These are phyloP conservation scores for Datisca glomerata DNA, from an alignment of 306 rosid genomes.

Conservation along the genomic window DNA sequence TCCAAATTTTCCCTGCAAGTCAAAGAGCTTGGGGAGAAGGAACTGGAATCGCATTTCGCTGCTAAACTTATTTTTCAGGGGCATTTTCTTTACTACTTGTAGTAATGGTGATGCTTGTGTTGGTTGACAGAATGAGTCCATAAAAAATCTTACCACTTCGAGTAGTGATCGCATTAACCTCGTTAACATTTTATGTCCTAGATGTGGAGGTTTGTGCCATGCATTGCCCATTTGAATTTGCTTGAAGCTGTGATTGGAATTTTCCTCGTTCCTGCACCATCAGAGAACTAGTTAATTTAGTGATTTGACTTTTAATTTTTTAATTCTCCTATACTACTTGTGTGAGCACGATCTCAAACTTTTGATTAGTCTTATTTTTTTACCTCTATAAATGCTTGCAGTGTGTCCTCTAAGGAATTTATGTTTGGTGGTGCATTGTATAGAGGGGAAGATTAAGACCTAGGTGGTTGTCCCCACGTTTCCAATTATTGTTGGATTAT, in stretches of 20 bases:
- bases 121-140: neutral
- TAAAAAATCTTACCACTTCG: neutral
- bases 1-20: neutral
- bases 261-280: neutral
- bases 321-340: neutral
- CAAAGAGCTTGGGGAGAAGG: neutral
- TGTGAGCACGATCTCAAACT: too few relatives aligned
- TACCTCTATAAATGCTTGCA: neutral
- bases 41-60: neutral
- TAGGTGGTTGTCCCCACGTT: neutral
- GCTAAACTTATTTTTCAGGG: too few relatives aligned
- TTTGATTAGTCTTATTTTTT: too few relatives aligned
- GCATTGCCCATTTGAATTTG: neutral
- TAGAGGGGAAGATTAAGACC: neutral
- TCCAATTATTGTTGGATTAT: neutral
- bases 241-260: neutral
- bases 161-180: slow-evolving; percentile 1
- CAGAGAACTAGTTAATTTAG: neutral
- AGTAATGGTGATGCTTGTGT: neutral
- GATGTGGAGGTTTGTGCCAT: neutral
- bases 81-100: too few relatives aligned
- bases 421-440: neutral
- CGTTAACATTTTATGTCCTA: neutral
- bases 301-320: neutral
- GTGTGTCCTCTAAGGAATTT: neutral